Percentiles rank a stretch among this genome's conserved stretches.
These are phyloP conservation scores for Amphirosellinia nigrospora DNA, from an alignment of 495 filamentous ascomycete species.

Conservation along the genomic window DNA sequence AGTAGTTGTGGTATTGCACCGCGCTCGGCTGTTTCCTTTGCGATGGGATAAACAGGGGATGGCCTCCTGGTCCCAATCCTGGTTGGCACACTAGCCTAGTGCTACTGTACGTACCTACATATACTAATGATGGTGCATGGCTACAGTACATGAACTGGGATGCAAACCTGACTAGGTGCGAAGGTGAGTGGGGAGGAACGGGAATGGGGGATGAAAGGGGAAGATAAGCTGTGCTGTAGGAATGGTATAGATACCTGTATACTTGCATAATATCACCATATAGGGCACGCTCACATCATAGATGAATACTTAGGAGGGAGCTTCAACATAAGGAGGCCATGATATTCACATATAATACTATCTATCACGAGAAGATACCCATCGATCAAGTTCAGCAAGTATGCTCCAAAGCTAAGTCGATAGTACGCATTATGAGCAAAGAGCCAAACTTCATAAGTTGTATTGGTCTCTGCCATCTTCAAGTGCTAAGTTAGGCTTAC, in stretches of 20 bases:
- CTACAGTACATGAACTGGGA: constrained; percentile 23
- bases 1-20: neutral
- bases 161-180: constrained; percentile 26
- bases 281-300: neutral
- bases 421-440: neutral
- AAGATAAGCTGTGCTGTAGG: neutral
- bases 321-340: neutral
- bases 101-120: constrained; percentile 6
- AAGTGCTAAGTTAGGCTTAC: constrained; percentile 8
- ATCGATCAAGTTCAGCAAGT: neutral
- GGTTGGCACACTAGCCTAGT: constrained; percentile 2
- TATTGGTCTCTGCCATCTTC: no score
- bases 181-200: constrained; percentile 1
- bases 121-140: neutral
- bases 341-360: neutral
- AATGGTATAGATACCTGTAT: neutral
- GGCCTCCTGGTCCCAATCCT: constrained; percentile 1
- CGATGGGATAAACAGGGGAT: constrained; percentile 12
- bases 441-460: no score
- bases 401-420: neutral
- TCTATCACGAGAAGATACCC: no score
- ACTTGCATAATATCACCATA: neutral
- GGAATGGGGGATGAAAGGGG: constrained; percentile 11
- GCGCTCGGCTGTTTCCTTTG: constrained; percentile 23
- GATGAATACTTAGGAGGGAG: neutral